These are phyloP conservation scores for Closterium sp. DNA, from an alignment of 139 green algal genomes.

Conservation along the genomic window DNA sequence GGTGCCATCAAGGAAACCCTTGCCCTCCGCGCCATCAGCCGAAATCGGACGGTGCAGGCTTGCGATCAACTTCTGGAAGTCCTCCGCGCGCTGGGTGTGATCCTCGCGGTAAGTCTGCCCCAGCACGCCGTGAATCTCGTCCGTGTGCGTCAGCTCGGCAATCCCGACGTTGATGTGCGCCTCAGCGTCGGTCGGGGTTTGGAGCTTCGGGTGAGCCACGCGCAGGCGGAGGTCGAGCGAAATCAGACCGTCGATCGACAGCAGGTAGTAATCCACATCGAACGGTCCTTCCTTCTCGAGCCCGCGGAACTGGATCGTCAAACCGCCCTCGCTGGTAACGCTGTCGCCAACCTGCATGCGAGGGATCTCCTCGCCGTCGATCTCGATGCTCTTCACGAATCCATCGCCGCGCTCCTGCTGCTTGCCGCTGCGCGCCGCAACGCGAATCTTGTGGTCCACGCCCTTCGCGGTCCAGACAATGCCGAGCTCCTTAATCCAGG, in stretches of 20 bases:
- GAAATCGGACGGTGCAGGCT: not conserved
- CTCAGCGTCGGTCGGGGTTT: constrained; percentile 1
- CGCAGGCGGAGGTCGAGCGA: not conserved
- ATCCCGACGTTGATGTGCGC: constrained; percentile 11
- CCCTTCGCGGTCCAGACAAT: not conserved
- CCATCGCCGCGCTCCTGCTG: not conserved
- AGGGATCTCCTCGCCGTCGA: constrained; percentile 1
- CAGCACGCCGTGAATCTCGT: constrained; percentile 21
- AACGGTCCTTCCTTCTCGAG: not conserved
- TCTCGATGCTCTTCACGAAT: constrained; percentile 3
- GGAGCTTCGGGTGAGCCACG: not conserved
- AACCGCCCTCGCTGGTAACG: not conserved
- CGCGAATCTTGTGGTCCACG: not conserved
- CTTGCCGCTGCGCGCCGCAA: not conserved
- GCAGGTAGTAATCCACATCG: constrained; percentile 2
- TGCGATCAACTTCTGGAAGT: not conserved
- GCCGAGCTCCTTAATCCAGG: constrained; percentile 10
- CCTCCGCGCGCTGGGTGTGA: not conserved
- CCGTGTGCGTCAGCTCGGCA: not conserved
- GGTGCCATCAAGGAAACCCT: constrained; percentile 25
- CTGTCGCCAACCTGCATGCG: constrained; percentile 2
- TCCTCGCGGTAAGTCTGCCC: constrained; percentile 25
- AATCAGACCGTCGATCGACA: constrained; percentile 9
- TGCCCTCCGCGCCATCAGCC: constrained; percentile 1
- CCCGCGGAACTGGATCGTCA: not conserved